Conservation (phyloP, 2,329 filamentous ascomycete species). For the Cladosporium velox region DNA sequence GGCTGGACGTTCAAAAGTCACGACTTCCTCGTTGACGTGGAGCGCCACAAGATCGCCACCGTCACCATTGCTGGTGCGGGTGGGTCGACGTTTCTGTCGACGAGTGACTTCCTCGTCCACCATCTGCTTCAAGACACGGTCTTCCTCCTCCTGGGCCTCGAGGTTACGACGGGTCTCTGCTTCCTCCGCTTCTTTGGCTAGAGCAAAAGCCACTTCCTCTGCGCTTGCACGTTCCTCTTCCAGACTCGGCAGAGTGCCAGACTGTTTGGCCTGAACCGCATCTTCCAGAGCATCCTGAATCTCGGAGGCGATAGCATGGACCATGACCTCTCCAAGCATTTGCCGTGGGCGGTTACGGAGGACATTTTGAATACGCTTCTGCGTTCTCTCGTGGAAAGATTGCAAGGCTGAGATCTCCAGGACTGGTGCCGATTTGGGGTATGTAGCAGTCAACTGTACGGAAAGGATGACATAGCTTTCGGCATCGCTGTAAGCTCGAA, state of each 20-base stretch:
- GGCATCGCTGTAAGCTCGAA: slow-evolving; percentile 72
- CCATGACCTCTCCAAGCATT: slow-evolving; percentile 64
- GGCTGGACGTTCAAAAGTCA: slow-evolving; percentile 36
- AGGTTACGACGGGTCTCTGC: slow-evolving; percentile 42
- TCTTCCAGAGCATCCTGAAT: slow-evolving; percentile 77
- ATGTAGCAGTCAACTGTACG: slow-evolving; percentile 83
- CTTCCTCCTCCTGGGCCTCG: slow-evolving; percentile 58
- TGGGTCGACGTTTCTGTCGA: slow-evolving; percentile 60
- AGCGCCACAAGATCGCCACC: slow-evolving; percentile 21
- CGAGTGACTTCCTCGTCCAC: slow-evolving; percentile 71
- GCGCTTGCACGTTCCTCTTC: slow-evolving; percentile 86
- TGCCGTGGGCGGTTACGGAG: slow-evolving; percentile 69
- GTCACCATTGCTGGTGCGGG: slow-evolving; percentile 46
- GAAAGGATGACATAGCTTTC: slow-evolving; percentile 71
- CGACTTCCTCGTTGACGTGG: slow-evolving; percentile 22
- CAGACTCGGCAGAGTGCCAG: slow-evolving; percentile 76
- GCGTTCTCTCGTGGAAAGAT: slow-evolving; percentile 68
- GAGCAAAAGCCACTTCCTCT: slow-evolving; percentile 67
- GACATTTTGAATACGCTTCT: slow-evolving; percentile 69
- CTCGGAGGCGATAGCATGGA: slow-evolving; percentile 61
- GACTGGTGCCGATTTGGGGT: slow-evolving; percentile 79
- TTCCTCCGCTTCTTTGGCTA: slow-evolving; percentile 52
- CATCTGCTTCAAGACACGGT: slow-evolving; percentile 69
- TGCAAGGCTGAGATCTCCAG: slow-evolving; percentile 67
- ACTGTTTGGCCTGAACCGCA: slow-evolving; percentile 74